Base-by-base conservation (phyloP, 805 yeast species). In the Candida orba region DNA sequence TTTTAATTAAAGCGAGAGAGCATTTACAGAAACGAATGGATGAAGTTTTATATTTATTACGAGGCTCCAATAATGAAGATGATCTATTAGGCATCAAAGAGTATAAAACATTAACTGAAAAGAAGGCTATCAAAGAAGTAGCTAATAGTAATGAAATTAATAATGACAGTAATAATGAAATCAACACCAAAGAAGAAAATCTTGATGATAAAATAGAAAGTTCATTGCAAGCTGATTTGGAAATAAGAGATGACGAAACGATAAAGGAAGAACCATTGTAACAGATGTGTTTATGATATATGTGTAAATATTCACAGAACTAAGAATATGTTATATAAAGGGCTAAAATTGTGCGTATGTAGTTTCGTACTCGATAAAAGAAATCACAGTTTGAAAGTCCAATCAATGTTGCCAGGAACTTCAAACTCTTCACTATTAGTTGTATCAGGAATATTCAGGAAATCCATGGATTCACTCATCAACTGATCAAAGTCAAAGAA, bases 31-130 rank as follows among this genome's bases (percentile, higher is more conserved):
- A 46, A 31, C 42, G 57, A 29, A 57, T 59, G 61, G 54, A 52
- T 17, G 63, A 60, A 31, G 54, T 58, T 34, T 45, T 57, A 25
- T 53, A 51, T 37, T 49, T 51, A 49, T 49, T 15, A 72, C 60
- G 44, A 37, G 45, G 43, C 13, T 24, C 29, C 12, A 48, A 42
- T 13, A 37, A 4, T 22, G 17, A n/a, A 32, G 5, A 25, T 7
- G 42, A 37, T 24, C 37, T 35, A 4, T 18, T 41, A 5, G 44
- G 44, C 3, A 32, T 34, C 7, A 36, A 18, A 17, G 44, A 41
- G 30, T 44, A 37, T 15, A 31, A 25, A 8, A 23, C 41, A 20
- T 6, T 38, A 8, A 5, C 29, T 8, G 30, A 18, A 13, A 17
- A 37, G 24, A 17, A 8, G 18, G 9, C 9, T 13, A 27, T 2